Evolutionary conservation across 2,329 filamentous ascomycete genomes (phyloP), one percentile per base, ranked within the genome.

Genomic region (Pezicula neosporulosa): DNA sequence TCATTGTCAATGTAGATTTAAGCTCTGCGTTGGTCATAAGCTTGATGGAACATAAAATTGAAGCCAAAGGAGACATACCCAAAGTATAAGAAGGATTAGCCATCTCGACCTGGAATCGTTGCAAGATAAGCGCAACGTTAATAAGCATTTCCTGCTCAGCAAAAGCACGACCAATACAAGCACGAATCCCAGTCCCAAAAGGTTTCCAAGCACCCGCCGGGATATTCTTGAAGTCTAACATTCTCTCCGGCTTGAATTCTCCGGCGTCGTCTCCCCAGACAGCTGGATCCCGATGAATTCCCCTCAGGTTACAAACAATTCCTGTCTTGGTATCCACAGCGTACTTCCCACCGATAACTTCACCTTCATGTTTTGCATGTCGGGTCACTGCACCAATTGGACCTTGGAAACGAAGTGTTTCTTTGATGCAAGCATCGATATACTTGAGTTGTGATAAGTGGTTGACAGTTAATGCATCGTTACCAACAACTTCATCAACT

Each of bases 121-220:
- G 86, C 51, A 90, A 72, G 12, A 89, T 64, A 59, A 87, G 76
- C 0, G 83, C 81, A 58, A 83, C 72, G 8, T 78, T 76, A 1
- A 89, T 69, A 5, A 86, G 64, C 2, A 79, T 76, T 67, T 92
- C 88, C 63, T 92, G 87, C 83, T 84, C 87, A 1, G 87, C 86
- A 63, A 91, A 91, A 0, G 81, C 76, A 1, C 86, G 73, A 4
- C 88, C 88, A 54, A 91, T 90, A 59, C 87, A 92, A 1, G 74
- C 84, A 48, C 88, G 73, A 56, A 78, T 74, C 1, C 87, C 87
- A 52, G 87, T 87, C 1, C 88, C 89, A 59, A 91, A 92, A 6
- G 24, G 24, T 68, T 88, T 87, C 83, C 82, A 87, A 30, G 77
- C 76, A 49, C 81, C 81, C 13, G 76, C 76, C 28, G 82, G 85